phyloP scores from a whole-genome alignment of 129 eudicot genomes.

The Arctium minus region DNA sequence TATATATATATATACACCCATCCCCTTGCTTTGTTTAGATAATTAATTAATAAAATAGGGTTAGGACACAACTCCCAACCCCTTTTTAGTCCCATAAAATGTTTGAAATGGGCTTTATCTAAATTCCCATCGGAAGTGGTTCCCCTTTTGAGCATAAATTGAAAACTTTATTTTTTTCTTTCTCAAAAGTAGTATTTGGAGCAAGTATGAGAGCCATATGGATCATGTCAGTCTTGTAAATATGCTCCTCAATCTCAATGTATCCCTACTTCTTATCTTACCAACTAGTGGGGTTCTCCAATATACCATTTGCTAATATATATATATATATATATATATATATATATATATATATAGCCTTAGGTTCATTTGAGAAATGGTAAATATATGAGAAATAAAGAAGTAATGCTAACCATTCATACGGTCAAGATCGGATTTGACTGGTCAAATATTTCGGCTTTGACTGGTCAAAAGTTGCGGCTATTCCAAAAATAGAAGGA shows the following conservation, averaged over 20 bases:
- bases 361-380: too few relatives aligned
- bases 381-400: too few relatives aligned
- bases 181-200: conserved; percentile 20
- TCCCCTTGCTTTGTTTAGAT: not conserved
- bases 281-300: not conserved
- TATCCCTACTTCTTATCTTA: conserved; percentile 2
- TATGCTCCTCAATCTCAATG: conserved; percentile 32
- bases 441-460: too few relatives aligned
- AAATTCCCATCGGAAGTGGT: conserved; percentile 10
- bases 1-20: not conserved
- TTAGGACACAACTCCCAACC: conserved; percentile 47
- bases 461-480: too few relatives aligned
- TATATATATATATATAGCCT: too few relatives aligned
- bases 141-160: conserved; percentile 19
- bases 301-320: not conserved
- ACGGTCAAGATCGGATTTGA: too few relatives aligned
- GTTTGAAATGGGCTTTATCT: conserved; percentile 1
- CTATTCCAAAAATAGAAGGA: too few relatives aligned
- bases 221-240: conserved; percentile 35
- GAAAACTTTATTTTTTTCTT: conserved; percentile 6
- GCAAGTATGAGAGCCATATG: conserved; percentile 33
- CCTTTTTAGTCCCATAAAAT: conserved; percentile 36
- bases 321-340: too few relatives aligned
- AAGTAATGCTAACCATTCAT: too few relatives aligned
- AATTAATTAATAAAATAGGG: conserved; percentile 22